Conservation (phyloP, 805 yeast genomes). For the Saturnispora kantuleensis region DNA sequence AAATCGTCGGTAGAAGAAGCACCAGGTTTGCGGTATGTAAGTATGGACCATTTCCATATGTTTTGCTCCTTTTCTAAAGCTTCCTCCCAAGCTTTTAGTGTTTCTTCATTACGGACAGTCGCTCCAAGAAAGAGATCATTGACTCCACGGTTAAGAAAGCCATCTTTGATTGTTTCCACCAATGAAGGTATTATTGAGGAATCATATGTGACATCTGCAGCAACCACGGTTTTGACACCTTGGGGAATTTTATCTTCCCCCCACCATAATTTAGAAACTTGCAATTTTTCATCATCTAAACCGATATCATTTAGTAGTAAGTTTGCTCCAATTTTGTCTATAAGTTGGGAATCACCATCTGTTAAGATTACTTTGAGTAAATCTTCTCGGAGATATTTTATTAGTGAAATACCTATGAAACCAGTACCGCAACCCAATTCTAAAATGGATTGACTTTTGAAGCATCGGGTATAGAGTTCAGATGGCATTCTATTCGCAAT, state of each 20-base stretch:
- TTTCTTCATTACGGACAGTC: conserved; percentile 56
- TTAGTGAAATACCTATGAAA: conserved; percentile 46
- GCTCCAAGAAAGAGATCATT: conserved; percentile 45
- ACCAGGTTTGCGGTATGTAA: background rate
- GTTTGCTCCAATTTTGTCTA: conserved; percentile 38
- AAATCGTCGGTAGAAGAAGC: background rate
- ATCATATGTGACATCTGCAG: conserved; percentile 89
- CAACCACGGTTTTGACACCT: conserved; percentile 45
- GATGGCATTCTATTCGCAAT: conserved; percentile 21
- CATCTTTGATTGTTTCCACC: conserved; percentile 36
- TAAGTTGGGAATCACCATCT: conserved; percentile 55
- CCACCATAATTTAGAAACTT: conserved; percentile 50
- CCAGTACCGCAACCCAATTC: conserved; percentile 94
- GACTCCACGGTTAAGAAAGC: conserved; percentile 21
- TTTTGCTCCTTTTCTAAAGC: conserved; percentile 21
- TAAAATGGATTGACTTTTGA: conserved; percentile 31
- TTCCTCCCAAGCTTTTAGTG: conserved; percentile 35
- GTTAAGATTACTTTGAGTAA: conserved; percentile 35
- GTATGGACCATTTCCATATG: conserved; percentile 22
- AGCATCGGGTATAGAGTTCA: conserved; percentile 2
- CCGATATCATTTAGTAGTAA: conserved; percentile 33
- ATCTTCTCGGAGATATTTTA: conserved; percentile 18
- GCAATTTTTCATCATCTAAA: conserved; percentile 12
- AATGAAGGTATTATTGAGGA: conserved; percentile 45
- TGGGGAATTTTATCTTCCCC: conserved; percentile 34